Conservation (phyloP, 257 asterid species). For the Plantago major region DNA sequence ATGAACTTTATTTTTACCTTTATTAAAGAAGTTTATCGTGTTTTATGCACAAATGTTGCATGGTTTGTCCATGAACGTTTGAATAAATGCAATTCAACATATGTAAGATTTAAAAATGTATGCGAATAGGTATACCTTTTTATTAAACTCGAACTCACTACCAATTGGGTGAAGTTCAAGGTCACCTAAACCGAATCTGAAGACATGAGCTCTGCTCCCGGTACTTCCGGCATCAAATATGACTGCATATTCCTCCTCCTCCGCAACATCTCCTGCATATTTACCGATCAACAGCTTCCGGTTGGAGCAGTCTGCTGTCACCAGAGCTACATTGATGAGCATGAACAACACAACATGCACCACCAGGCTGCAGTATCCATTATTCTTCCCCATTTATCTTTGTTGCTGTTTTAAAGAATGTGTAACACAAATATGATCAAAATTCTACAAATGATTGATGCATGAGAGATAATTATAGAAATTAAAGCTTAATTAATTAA, state of each 20-base stretch:
- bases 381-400: not conserved
- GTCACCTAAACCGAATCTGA: not conserved
- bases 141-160: not conserved
- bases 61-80: too few species aligned
- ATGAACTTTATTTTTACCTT: too few species aligned
- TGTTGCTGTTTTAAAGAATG: too few species aligned
- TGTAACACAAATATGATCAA: too few species aligned
- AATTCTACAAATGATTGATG: too few species aligned
- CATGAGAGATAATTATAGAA: too few species aligned
- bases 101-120: too few species aligned
- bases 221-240: slow-evolving; percentile 9
- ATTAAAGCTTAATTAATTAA: too few species aligned
- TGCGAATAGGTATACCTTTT: not conserved
- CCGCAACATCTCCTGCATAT: too few species aligned
- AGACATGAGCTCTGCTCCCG: slow-evolving; percentile 5
- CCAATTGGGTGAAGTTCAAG: not conserved
- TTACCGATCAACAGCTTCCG: not conserved
- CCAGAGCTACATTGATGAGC: not conserved
- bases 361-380: not conserved
- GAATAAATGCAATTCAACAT: too few species aligned
- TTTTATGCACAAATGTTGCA: too few species aligned
- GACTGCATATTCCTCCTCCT: not conserved
- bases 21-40: not conserved
- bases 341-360: not conserved
- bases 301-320: not conserved